Base-by-base conservation (phyloP, 73 alveolate genomes). In the Paramecium octaurelia region DNA sequence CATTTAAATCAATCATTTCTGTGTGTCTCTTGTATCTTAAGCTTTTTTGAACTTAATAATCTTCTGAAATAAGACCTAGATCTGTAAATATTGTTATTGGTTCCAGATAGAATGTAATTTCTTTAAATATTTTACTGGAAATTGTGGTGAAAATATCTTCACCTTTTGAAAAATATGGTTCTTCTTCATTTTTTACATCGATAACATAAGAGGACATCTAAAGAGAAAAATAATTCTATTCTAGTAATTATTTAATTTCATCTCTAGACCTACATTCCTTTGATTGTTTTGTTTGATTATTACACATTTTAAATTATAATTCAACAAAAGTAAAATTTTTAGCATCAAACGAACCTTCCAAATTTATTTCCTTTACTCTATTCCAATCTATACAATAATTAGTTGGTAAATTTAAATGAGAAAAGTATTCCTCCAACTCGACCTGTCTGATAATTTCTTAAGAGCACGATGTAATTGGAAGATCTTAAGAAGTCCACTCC, bases 321-420 rank as follows among this genome's bases (percentile, higher is more conserved):
- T 12, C 20, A 8, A 80, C 9, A 44, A 18, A 80, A 80, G n/a
- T 48, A 80, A 23, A 80, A 80, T 6, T 14, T 20, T 21, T 0
- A 18, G 91, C n/a, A 10, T 80, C 91, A 42, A 42, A 80, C 10
- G 70, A 44, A 5, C 91, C 91, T 42, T 80, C 44, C 16, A 80
- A 44, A n/a, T 42, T 8, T 10, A 80, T 12, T 2, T 80, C 27
- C 7, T 80, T 38, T 24, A 80, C 24, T 46, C 21, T 44, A 80
- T 80, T 16, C 91, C 91, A 80, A 80, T 80, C 91, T 2, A 80
- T 80, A 43, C 91, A 80, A 80, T 42, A 80, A 80, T 80, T 80
- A 2, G 91, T 42, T 3, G 44, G 57, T 24, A 80, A 24, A 43
- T 80, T 64, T 80, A 80, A 10, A 80, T 80, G 75, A 24, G 91